Conservation (phyloP, 2,329 filamentous ascomycete species). For the Aspergillus cejpii region DNA sequence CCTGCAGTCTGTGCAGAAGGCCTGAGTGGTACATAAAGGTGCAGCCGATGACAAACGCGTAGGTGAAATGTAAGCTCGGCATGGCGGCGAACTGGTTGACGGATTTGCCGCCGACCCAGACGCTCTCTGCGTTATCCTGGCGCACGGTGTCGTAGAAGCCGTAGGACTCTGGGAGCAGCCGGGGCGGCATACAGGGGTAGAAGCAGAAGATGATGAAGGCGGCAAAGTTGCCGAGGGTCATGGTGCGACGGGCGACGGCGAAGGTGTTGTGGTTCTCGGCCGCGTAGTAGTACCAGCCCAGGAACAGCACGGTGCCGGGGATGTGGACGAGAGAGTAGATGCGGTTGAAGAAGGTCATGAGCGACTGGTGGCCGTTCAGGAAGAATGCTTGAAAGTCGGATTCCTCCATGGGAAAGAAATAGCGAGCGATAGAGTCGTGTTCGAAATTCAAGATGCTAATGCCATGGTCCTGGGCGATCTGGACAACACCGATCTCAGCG, state of each 20-base stretch:
- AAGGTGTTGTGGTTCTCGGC: slow-evolving; percentile 46
- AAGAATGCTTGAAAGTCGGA: slow-evolving; percentile 43
- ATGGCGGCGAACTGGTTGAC: slow-evolving; percentile 55
- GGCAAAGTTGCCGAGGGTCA: slow-evolving; percentile 56
- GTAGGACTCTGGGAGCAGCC: slow-evolving; percentile 53
- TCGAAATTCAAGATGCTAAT: slow-evolving; percentile 43
- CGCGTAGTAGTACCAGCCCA: slow-evolving; percentile 40
- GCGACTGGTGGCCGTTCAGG: slow-evolving; percentile 36
- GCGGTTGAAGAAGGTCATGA: slow-evolving; percentile 45
- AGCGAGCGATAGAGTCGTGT: slow-evolving; percentile 35
- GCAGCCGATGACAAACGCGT: slow-evolving; percentile 50
- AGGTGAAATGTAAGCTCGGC: slow-evolving; percentile 53
- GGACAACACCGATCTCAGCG: slow-evolving; percentile 45
- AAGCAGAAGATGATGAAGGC: slow-evolving; percentile 57
- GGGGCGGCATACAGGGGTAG: slow-evolving; percentile 59
- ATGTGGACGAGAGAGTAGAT: slow-evolving; percentile 48
- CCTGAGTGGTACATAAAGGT: slow-evolving; percentile 50
- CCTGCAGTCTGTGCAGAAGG: slow-evolving; percentile 41
- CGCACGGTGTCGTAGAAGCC: slow-evolving; percentile 59
- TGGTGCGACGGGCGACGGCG: slow-evolving; percentile 52
- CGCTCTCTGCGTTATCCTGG: slow-evolving; percentile 47
- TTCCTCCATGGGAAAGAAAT: slow-evolving; percentile 39
- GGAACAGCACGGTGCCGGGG: slow-evolving; percentile 45
- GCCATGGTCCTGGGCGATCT: slow-evolving; percentile 43
- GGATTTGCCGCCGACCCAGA: slow-evolving; percentile 52